Percentiles rank a stretch among this genome's conserved stretches.
Evolutionary conservation across 1,284 basidiomycete genomes (phyloP).

Genomic region (Irpex sp.): DNA sequence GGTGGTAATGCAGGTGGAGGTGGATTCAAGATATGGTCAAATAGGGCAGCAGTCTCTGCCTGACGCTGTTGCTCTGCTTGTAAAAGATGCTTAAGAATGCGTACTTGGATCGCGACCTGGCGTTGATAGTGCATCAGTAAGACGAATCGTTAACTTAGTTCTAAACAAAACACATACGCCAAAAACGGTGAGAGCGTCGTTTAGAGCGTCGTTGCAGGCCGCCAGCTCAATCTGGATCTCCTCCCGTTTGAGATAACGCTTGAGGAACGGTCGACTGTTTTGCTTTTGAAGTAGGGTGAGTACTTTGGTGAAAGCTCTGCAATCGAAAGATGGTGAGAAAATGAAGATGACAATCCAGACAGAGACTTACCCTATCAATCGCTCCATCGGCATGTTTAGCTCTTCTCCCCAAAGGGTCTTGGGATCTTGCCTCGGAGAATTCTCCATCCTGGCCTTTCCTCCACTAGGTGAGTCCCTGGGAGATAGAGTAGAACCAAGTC

Average conservation of each 20-base stretch:
- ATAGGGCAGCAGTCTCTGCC: constrained; percentile 25
- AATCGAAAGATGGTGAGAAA: background rate
- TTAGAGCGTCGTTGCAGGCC: constrained; percentile 49
- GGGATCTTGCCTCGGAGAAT: background rate
- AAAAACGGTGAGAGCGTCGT: constrained; percentile 55
- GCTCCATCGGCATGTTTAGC: constrained; percentile 36
- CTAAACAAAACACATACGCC: constrained; percentile 36
- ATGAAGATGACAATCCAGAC: background rate
- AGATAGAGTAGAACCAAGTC: background rate
- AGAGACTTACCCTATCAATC: constrained; percentile 46
- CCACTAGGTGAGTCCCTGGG: background rate
- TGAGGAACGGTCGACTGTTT: constrained; percentile 67
- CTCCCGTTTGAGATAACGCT: constrained; percentile 73
- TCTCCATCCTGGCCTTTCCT: background rate
- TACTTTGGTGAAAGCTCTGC: constrained; percentile 34
- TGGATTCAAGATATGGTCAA: constrained; percentile 16
- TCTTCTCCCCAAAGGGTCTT: constrained; percentile 27
- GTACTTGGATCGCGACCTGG: constrained; percentile 51
- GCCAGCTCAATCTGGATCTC: constrained; percentile 58
- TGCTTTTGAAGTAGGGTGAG: constrained; percentile 55
- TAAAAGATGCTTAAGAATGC: constrained; percentile 55
- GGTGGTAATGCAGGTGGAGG: background rate
- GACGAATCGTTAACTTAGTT: background rate
- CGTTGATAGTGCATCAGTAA: background rate
- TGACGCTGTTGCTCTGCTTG: constrained; percentile 30